Base-by-base conservation (phyloP, 805 yeast genomes). In the Candida sonorensis region DNA sequence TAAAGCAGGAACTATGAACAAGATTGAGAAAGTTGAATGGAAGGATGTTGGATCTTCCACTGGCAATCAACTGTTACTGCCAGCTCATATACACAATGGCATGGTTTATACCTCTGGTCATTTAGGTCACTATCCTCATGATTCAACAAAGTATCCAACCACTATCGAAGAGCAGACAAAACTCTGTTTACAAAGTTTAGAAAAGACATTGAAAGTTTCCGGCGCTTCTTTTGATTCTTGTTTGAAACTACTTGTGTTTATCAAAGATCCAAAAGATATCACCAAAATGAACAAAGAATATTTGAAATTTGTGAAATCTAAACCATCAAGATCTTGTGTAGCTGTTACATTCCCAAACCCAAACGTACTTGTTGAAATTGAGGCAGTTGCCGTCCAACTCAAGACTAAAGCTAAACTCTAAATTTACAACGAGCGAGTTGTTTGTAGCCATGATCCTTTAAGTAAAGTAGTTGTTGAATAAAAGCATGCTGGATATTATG, bases 251-350 rank as follows among this genome's bases (percentile, higher is more conserved):
- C 48, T 69, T 32, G 56, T 71, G 38, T 71, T 72, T 47, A 62
- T 74, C 31, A 53, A 61, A 17, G 61, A 71, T 40, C 57, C 63
- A 17, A 50, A 56, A 19, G 63, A 68, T 41, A 64, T 67, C 12
- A 47, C 61, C 5, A 51, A 44, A 17, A 60, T 73, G 42, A 73
- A 73, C 52, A 46, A 58, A 28, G 59, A 72, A 26, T 74, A 72
- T 47, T 57, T 55, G 12, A 59, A 64, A 40, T 57, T 61, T 46
- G 67, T 74, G 57, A 61, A 64, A 3, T 55, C 59, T 27, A 58
- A 61, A 40, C 80, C 80, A 13, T 74, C 75, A 7, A 64, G 80
- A 59, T 63, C 70, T 29, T 69, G 75, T 47, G 59, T 73, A 23
- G 58, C 69, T 32, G 76, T 67, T 21, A 64, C 57, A 7, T 72